Base-by-base conservation (phyloP, 768 basidiomycete species). In the Boletus reticuloceps region DNA sequence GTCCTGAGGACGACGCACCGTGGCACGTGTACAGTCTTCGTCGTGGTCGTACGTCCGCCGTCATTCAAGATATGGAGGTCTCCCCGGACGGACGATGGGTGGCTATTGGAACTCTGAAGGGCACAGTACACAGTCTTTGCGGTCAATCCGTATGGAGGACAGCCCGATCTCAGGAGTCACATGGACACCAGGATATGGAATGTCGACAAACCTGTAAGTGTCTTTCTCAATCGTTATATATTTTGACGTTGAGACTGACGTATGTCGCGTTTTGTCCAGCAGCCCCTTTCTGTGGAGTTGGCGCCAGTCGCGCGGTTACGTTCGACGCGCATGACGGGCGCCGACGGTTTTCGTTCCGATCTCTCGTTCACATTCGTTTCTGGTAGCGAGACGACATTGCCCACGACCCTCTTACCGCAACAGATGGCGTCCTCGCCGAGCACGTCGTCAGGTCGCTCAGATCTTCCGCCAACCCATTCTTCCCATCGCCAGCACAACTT, bases 141-240 rank as follows among this genome's bases (percentile, higher is more conserved):
- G 9, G 75, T 85, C 9, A 88, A 91, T 66, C 89, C 89, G 5
- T 85, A 85, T 54, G 91, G 89, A 1, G 88, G 91, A 5, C 75
- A 75, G 34, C 75, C 86, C 2, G 85, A 91, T 71, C 70, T 81
- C 32, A 68, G 68, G 34, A 85, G 87, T 47, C 85, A 89, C 70
- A 60, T 85, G 51, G 77, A 80, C 37, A 82, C 80, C 7, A 73
- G 74, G 63, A 84, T 90, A 0, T 67, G 73, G 64, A 88, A 91
- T 59, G 69, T 71, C 3, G 68, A 72, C 5, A 77, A 78, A 46
- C 60, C 81, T 40, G 85, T 73, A 56, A 75, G 79, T 52, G 6
- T 49, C 29, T 37, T 17, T 40, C 10, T 7, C 22, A 38, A 48
- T 39, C 38, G 8, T 29, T 29, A 29, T n/a, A 3, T 4, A 11